phyloP scores from a whole-genome alignment of 2,329 filamentous ascomycete species.

The Colletotrichum magnum region DNA sequence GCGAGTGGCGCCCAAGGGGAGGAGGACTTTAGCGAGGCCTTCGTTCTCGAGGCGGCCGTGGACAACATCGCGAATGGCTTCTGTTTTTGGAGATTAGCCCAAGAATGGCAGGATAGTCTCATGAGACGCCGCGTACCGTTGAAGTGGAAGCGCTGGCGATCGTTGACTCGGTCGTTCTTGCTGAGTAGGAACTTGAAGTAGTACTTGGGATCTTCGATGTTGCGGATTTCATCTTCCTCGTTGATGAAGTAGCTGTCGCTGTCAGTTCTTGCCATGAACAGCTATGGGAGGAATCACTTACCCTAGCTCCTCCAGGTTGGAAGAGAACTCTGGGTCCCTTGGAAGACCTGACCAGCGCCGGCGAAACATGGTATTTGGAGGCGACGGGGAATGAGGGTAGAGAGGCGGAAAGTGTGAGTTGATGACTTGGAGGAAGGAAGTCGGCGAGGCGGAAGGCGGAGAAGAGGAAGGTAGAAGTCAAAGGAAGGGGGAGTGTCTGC shows the following conservation, averaged over 20 bases:
- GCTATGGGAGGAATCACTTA: conserved; percentile 56
- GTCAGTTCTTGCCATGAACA: not conserved
- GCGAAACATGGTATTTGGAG: conserved; percentile 76
- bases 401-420: not conserved
- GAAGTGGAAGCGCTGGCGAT: conserved; percentile 80
- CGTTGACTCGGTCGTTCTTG: conserved; percentile 83
- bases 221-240: conserved; percentile 80
- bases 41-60: conserved; percentile 71
- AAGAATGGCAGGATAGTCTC: not conserved
- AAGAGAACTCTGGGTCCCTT: conserved; percentile 76
- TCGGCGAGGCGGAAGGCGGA: not conserved
- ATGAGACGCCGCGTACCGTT: conserved; percentile 68
- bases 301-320: conserved; percentile 80
- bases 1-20: conserved; percentile 69
- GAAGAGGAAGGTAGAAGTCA: too few relatives aligned
- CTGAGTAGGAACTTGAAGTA: conserved; percentile 83
- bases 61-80: conserved; percentile 73
- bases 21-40: conserved; percentile 70
- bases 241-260: conserved; percentile 81
- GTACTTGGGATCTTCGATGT: conserved; percentile 74
- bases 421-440: not conserved
- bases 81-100: conserved; percentile 55
- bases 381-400: not conserved
- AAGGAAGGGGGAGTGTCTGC: too few relatives aligned
- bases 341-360: conserved; percentile 78